Evolutionary conservation across 2,329 filamentous ascomycete genomes (phyloP), one percentile per base, ranked within the genome.

Genomic region (Geoglossum cookeanum): DNA sequence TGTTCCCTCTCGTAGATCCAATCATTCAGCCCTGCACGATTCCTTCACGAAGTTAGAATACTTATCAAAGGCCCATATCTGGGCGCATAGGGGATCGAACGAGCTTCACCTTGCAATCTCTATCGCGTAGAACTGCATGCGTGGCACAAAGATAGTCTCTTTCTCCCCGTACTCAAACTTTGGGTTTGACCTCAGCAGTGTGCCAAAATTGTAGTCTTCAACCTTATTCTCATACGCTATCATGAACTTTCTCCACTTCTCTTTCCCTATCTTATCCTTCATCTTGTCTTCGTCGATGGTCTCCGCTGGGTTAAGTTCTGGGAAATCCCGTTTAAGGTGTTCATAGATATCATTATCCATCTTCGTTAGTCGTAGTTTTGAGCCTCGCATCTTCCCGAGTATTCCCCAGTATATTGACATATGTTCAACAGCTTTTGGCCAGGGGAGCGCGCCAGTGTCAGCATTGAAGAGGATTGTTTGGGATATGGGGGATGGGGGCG

Each of bases 171-270:
- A 97, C 70, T 96, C 91, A 56, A 71, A 80, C 64, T 85, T 87
- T 42, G 88, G 78, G 66, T 79, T 86, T 58, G 80, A 78, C 58
- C 92, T 81, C 64, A 98, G 70, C 78, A 98, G 90, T 37, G 92
- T 96, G 58, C 92, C 92, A 70, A 96, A 98, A 75, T 96, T 98
- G 77, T 83, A 98, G 72, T 98, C 94, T 61, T 92, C 85, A n/a
- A 98, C 76, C 72, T 80, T 91, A 71, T 94, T 90, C 74, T 97
- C 89, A 70, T 96, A 98, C 61, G 78, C 75, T 77, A 85, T 90
- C 79, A 96, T 85, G 74, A 96, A 98, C 62, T 85, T 86, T 65
- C 92, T 82, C 92, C 92, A 98, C 68, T 79, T 79, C 72, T 94
- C 88, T 76, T 98, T 98, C 68, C 91, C 91, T 13, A 75, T 72